Percentiles rank a stretch among this genome's conserved stretches.
phyloP scores from a whole-genome alignment of 768 basidiomycete genomes.

The Hortiboletus campestris region DNA sequence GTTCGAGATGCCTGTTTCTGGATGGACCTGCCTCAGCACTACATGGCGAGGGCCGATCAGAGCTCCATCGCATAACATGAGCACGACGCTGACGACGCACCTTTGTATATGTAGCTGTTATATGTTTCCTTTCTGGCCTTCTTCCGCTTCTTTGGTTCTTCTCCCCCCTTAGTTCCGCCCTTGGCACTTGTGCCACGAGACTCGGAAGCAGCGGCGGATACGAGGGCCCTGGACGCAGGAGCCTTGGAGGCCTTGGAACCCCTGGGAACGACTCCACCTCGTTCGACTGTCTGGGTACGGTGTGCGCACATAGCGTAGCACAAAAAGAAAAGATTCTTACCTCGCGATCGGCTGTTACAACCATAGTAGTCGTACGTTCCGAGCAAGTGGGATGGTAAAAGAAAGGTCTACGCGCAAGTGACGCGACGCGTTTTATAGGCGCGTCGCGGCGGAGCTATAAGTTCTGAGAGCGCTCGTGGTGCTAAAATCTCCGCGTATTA shows the following conservation, averaged over 20 bases:
- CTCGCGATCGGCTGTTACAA: background rate
- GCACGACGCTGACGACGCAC: slow-evolving; percentile 25
- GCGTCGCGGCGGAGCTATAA: slow-evolving; percentile 22
- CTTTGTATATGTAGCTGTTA: slow-evolving; percentile 65
- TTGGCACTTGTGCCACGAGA: slow-evolving; percentile 29
- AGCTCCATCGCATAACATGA: no score
- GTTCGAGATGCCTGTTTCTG: slow-evolving; percentile 73
- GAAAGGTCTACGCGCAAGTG: background rate
- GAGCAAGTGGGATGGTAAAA: background rate
- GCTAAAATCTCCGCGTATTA: no score
- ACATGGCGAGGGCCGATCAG: background rate
- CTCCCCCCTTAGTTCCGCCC: slow-evolving; percentile 18
- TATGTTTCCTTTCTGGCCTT: slow-evolving; percentile 61
- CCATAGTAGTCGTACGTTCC: background rate
- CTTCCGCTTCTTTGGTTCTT: slow-evolving; percentile 51
- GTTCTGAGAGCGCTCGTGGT: no score
- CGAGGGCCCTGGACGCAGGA: slow-evolving; percentile 50
- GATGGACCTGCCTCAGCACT: slow-evolving; percentile 72
- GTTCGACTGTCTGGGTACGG: background rate
- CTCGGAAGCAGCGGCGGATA: slow-evolving; percentile 38
- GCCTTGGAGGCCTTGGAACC: slow-evolving; percentile 32
- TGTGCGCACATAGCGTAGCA: background rate
- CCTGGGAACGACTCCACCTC: slow-evolving; percentile 23
- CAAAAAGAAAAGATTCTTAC: background rate
- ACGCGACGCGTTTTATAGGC: slow-evolving; percentile 17